These are phyloP conservation scores for Nitzschia sp. DNA, from an alignment of 108 stramenopile species.

Conservation along the genomic window DNA sequence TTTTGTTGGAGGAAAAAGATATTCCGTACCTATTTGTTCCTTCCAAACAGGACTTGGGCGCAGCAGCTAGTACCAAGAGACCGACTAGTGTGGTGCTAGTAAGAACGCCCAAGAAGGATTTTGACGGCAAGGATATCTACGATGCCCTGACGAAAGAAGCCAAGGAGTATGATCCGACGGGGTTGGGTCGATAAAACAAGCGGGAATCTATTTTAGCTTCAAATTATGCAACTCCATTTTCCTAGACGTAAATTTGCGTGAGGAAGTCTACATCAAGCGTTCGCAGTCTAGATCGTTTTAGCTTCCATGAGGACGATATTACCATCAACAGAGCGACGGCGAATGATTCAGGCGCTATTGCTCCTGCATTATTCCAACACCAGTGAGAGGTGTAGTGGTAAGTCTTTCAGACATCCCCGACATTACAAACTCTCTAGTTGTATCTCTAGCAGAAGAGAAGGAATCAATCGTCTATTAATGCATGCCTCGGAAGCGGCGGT, in stretches of 20 bases:
- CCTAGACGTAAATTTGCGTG: not conserved
- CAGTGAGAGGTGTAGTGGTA: no score
- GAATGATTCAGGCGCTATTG: no score
- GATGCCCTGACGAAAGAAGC: slow-evolving; percentile 85
- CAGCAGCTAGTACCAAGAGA: slow-evolving; percentile 96
- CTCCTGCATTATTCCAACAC: no score
- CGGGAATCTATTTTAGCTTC: not conserved
- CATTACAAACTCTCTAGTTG: no score
- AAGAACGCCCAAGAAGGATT: slow-evolving; percentile 68
- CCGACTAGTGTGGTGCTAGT: slow-evolving; percentile 96
- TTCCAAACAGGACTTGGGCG: slow-evolving; percentile 95
- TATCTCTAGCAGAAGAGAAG: no score
- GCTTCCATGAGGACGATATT: no score
- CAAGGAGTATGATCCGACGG: slow-evolving; percentile 65
- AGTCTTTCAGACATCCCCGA: no score
- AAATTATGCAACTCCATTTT: not conserved
- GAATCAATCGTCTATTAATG: no score
- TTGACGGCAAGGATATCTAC: slow-evolving; percentile 88
- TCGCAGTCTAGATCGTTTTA: no score
- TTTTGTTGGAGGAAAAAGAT: slow-evolving; percentile 93
- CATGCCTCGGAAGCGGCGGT: no score
- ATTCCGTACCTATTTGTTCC: slow-evolving; percentile 98
- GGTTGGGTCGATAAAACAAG: slow-evolving; percentile 6
- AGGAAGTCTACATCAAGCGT: no score
- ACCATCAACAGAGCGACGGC: no score